Conservation (phyloP, 2,329 filamentous ascomycete genomes). For the Onygenales sp. region DNA sequence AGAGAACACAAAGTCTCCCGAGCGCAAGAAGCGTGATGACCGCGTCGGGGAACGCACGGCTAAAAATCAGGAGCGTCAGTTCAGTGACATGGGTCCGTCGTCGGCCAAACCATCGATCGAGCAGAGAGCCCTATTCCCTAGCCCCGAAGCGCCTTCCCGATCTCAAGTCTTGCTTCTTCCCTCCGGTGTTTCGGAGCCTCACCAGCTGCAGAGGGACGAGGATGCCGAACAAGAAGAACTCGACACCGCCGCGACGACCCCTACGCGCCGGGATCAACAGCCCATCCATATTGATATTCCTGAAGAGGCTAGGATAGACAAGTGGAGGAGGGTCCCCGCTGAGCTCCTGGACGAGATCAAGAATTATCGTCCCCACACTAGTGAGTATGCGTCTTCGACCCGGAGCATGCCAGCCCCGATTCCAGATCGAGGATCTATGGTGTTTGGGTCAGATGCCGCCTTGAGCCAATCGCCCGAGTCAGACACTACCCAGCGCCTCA, state of each 20-base stretch:
- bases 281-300: neutral
- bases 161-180: neutral
- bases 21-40: slow-evolving; percentile 41
- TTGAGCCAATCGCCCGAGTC: slow-evolving; percentile 4
- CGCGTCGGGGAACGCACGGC: slow-evolving; percentile 25
- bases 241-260: neutral
- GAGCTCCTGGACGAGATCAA: slow-evolving; percentile 48
- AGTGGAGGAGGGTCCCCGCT: slow-evolving; percentile 30
- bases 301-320: neutral
- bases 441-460: neutral
- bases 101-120: slow-evolving; percentile 5
- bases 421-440: slow-evolving; percentile 17
- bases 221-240: neutral
- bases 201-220: neutral
- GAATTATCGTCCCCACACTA: slow-evolving; percentile 32
- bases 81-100: neutral
- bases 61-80: slow-evolving; percentile 14
- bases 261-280: neutral
- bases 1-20: slow-evolving; percentile 48
- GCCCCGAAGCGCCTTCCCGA: neutral
- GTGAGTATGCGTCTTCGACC: slow-evolving; percentile 28
- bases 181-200: neutral
- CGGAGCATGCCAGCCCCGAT: slow-evolving; percentile 30
- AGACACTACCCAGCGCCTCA: neutral
- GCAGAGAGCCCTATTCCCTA: neutral